These are phyloP conservation scores for Ecytonucleospora hepatopenaei DNA, from an alignment of 371 early-diverging fungal genomes.

Conservation along the genomic window DNA sequence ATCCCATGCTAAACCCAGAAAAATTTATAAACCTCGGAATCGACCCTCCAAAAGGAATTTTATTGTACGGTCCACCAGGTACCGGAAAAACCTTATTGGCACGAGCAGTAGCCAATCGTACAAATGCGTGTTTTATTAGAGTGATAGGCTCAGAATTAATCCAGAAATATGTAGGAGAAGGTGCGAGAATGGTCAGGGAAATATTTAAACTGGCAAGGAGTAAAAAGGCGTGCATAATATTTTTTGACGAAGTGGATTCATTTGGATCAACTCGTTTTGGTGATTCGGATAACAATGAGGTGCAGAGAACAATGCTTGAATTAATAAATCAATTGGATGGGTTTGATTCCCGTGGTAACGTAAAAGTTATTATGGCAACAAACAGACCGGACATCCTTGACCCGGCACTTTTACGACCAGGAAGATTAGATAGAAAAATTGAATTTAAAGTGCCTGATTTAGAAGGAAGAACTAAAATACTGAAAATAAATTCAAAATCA, in stretches of 20 bases:
- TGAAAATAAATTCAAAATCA: conserved; percentile 92
- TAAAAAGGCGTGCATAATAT: conserved; percentile 96
- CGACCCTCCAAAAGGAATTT: conserved; percentile 90
- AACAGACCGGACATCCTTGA: conserved; percentile 97
- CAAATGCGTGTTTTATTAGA: conserved; percentile 96
- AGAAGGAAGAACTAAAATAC: conserved; percentile 83
- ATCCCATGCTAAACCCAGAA: conserved; percentile 79
- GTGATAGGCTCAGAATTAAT: conserved; percentile 98
- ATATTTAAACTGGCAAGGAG: conserved; percentile 94
- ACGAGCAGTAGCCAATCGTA: conserved; percentile 94
- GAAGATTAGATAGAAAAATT: conserved; percentile 95
- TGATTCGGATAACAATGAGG: conserved; percentile 96
- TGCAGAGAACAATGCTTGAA: conserved; percentile 98
- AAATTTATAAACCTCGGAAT: conserved; percentile 79
- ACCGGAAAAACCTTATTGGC: conserved; percentile 99
- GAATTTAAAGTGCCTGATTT: conserved; percentile 81
- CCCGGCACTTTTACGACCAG: conserved; percentile 93
- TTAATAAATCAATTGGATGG: conserved; percentile 98
- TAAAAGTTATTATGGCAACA: conserved; percentile 96
- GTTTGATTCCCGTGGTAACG: conserved; percentile 96
- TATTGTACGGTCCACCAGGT: conserved; percentile 94
- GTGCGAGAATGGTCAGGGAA: conserved; percentile 97
- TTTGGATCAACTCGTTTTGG: conserved; percentile 90
- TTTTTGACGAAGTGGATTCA: conserved; percentile 99
- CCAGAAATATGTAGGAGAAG: conserved; percentile 97